Percentiles rank a stretch among this genome's conserved stretches.
phyloP scores from a whole-genome alignment of 352 stramenopile genomes.

The Globisporangium uncinulatum region DNA sequence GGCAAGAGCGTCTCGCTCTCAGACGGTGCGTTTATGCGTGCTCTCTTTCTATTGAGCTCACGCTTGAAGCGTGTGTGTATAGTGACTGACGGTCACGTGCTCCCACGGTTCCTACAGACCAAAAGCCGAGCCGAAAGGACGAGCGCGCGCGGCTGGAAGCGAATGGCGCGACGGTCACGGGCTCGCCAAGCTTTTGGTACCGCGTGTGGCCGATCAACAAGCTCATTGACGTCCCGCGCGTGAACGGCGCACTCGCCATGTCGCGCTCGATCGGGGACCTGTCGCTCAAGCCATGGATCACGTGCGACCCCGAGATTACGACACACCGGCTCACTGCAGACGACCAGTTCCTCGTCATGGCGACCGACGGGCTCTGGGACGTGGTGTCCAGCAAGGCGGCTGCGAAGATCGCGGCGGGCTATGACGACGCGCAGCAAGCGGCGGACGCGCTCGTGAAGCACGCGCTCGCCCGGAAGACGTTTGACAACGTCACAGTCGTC shows the following conservation, averaged over 20 bases:
- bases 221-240: slow-evolving; percentile 71
- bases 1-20: slow-evolving; percentile 57
- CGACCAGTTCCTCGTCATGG: slow-evolving; percentile 77
- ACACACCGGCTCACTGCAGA: slow-evolving; percentile 45
- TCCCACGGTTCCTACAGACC: slow-evolving; percentile 28
- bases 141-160: slow-evolving; percentile 67
- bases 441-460: slow-evolving; percentile 58
- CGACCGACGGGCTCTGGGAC: slow-evolving; percentile 80
- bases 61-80: too few species aligned
- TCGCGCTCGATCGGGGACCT: slow-evolving; percentile 80
- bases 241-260: slow-evolving; percentile 78
- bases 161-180: slow-evolving; percentile 61
- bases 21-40: slow-evolving; percentile 18
- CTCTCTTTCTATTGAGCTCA: too few species aligned
- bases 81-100: neutral
- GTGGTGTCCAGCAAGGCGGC: slow-evolving; percentile 65
- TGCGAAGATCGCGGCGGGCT: slow-evolving; percentile 44
- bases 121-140: slow-evolving; percentile 77
- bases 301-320: slow-evolving; percentile 72
- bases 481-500: slow-evolving; percentile 79
- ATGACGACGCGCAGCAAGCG: slow-evolving; percentile 44
- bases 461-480: slow-evolving; percentile 43
- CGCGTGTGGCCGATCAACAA: slow-evolving; percentile 71
- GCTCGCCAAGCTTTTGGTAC: slow-evolving; percentile 58
- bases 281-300: slow-evolving; percentile 70